These are phyloP conservation scores for Daldinia sp. DNA, from an alignment of 2,329 filamentous ascomycete genomes.

Conservation along the genomic window DNA sequence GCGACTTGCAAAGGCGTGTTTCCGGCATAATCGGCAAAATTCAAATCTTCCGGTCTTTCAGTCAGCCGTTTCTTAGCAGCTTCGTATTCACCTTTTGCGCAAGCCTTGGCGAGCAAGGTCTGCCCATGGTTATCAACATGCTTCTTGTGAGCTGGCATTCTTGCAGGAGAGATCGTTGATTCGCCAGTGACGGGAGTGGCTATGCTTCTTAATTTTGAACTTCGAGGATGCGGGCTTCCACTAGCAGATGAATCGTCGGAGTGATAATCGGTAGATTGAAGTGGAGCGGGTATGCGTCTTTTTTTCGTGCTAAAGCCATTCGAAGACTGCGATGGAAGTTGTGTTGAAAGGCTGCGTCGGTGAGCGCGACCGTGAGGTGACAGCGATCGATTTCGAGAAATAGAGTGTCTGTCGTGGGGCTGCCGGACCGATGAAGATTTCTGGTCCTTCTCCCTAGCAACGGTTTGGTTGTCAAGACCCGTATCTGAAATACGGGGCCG, in stretches of 20 bases:
- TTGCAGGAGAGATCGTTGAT: slow-evolving; percentile 70
- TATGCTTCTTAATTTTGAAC: slow-evolving; percentile 64
- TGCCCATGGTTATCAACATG: slow-evolving; percentile 92
- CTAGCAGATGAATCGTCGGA: slow-evolving; percentile 73
- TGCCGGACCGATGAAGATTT: slow-evolving; percentile 48
- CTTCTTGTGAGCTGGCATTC: slow-evolving; percentile 79
- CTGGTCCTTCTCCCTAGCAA: slow-evolving; percentile 44
- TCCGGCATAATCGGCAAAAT: slow-evolving; percentile 91
- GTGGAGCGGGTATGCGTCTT: slow-evolving; percentile 66
- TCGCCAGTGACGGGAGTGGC: slow-evolving; percentile 65
- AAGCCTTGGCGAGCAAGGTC: slow-evolving; percentile 88
- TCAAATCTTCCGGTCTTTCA: slow-evolving; percentile 86
- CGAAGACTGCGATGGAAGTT: slow-evolving; percentile 62
- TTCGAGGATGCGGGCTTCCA: slow-evolving; percentile 66
- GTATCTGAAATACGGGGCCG: slow-evolving; percentile 61
- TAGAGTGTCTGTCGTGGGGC: slow-evolving; percentile 46
- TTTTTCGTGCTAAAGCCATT: slow-evolving; percentile 68
- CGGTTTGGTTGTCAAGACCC: slow-evolving; percentile 48
- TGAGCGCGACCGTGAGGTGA: slow-evolving; percentile 68
- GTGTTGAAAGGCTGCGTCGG: slow-evolving; percentile 70
- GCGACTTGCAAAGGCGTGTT: slow-evolving; percentile 96
- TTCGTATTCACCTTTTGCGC: slow-evolving; percentile 84
- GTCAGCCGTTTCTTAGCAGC: slow-evolving; percentile 76
- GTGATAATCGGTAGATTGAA: slow-evolving; percentile 70
- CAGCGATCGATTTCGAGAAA: slow-evolving; percentile 57